Conservation (phyloP, 2,329 filamentous ascomycete species). For the Aspergillus ochraceus region DNA sequence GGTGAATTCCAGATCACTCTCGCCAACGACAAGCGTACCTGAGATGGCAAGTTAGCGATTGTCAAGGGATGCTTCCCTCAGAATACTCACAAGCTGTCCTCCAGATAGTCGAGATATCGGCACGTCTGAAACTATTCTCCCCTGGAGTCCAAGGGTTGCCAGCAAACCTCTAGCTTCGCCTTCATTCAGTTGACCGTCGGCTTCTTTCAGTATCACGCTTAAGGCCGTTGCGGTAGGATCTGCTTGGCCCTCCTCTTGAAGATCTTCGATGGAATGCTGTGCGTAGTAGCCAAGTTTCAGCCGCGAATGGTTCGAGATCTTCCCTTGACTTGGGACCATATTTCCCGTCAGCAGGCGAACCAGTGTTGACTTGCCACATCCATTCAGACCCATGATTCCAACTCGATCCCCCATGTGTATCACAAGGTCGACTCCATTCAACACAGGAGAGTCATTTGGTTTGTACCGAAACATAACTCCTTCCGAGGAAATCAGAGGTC, state of each 20-base stretch:
- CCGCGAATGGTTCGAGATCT: conserved; percentile 65
- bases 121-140: conserved; percentile 70
- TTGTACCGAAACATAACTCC: conserved; percentile 66
- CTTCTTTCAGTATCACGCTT: conserved; percentile 59
- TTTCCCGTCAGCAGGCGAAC: conserved; percentile 68
- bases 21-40: conserved; percentile 64
- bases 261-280: conserved; percentile 72
- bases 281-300: conserved; percentile 74
- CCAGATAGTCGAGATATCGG: conserved; percentile 73
- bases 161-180: conserved; percentile 68
- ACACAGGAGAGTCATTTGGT: conserved; percentile 44
- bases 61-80: neutral
- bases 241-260: conserved; percentile 58
- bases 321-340: conserved; percentile 60
- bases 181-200: conserved; percentile 58
- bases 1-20: conserved; percentile 67
- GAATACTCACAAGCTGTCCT: conserved; percentile 67
- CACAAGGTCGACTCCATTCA: conserved; percentile 66
- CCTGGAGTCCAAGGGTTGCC: conserved; percentile 67
- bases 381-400: conserved; percentile 76
- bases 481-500: conserved; percentile 71
- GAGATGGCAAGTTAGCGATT: conserved; percentile 1
- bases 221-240: conserved; percentile 63
- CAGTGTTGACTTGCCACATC: conserved; percentile 78
- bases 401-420: conserved; percentile 73